phyloP scores from a whole-genome alignment of 805 yeast species.

The Kuraishia piskuri region DNA sequence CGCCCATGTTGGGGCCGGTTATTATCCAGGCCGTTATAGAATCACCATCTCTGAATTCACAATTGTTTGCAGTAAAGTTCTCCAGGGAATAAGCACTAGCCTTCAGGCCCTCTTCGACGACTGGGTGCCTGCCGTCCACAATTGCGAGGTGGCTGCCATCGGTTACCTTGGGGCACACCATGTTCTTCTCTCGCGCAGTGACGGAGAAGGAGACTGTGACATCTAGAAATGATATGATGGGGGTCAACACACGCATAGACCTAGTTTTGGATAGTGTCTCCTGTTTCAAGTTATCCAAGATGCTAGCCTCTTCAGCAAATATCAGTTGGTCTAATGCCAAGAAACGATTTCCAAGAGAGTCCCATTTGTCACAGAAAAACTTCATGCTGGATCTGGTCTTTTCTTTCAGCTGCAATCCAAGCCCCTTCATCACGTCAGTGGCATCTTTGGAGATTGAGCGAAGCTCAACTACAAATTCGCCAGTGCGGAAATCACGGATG shows the following conservation, averaged over 20 bases:
- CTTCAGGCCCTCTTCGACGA: conserved; percentile 71
- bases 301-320: conserved; percentile 40
- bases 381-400: conserved; percentile 18
- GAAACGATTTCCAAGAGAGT: conserved; percentile 38
- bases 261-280: conserved; percentile 35
- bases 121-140: conserved; percentile 69
- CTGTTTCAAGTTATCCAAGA: conserved; percentile 40
- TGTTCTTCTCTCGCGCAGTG: conserved; percentile 57
- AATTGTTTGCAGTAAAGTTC: conserved; percentile 40
- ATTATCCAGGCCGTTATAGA: conserved; percentile 41
- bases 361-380: conserved; percentile 41
- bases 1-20: conserved; percentile 92
- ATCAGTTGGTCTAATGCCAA: conserved; percentile 39
- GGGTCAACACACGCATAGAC: conserved; percentile 40
- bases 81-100: conserved; percentile 28
- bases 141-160: conserved; percentile 40
- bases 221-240: conserved; percentile 55
- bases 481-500: conserved; percentile 16
- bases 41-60: conserved; percentile 16
- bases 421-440: conserved; percentile 8
- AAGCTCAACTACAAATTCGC: conserved; percentile 17
- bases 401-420: conserved; percentile 12
- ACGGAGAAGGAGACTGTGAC: conserved; percentile 63
- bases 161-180: conserved; percentile 59
- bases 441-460: conserved; percentile 17